Percentiles rank a stretch among this genome's conserved stretches.
phyloP scores from a whole-genome alignment of 805 yeast species.

The Nakazawaea pomicola region DNA sequence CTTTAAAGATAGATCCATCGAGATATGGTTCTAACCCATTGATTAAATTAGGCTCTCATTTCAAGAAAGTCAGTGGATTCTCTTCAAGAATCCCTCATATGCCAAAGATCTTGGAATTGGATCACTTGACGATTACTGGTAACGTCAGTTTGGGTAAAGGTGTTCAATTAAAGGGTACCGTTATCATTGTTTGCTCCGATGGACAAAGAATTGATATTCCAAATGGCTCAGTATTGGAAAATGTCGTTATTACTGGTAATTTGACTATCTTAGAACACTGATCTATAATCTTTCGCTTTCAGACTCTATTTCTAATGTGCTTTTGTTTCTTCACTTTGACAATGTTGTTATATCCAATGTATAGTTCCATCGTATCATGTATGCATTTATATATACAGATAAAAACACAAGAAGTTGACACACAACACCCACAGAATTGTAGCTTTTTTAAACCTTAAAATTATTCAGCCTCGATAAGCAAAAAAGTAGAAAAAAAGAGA shows the following conservation, averaged over 20 bases:
- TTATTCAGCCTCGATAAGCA: no score
- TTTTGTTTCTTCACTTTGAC: not conserved
- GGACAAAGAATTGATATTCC: slow-evolving; percentile 97
- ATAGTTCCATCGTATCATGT: no score
- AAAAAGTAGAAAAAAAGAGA: no score
- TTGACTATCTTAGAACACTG: slow-evolving; percentile 89
- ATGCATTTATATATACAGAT: no score
- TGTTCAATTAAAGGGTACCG: slow-evolving; percentile 93
- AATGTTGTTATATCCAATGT: not conserved
- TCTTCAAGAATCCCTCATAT: slow-evolving; percentile 87
- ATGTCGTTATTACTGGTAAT: slow-evolving; percentile 96
- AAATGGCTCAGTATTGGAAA: slow-evolving; percentile 90
- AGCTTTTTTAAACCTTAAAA: no score
- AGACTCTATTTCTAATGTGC: not conserved
- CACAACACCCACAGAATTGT: no score
- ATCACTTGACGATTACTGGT: slow-evolving; percentile 96
- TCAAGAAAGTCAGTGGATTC: slow-evolving; percentile 92
- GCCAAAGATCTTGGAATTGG: slow-evolving; percentile 94
- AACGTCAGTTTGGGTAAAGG: slow-evolving; percentile 87
- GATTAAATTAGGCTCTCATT: slow-evolving; percentile 93
- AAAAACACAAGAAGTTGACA: no score
- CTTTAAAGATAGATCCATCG: slow-evolving; percentile 73
- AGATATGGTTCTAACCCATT: slow-evolving; percentile 92
- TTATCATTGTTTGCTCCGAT: slow-evolving; percentile 94
- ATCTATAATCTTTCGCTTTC: no score